phyloP scores from a whole-genome alignment of 331 rosid genomes.

The Malus hybrid region DNA sequence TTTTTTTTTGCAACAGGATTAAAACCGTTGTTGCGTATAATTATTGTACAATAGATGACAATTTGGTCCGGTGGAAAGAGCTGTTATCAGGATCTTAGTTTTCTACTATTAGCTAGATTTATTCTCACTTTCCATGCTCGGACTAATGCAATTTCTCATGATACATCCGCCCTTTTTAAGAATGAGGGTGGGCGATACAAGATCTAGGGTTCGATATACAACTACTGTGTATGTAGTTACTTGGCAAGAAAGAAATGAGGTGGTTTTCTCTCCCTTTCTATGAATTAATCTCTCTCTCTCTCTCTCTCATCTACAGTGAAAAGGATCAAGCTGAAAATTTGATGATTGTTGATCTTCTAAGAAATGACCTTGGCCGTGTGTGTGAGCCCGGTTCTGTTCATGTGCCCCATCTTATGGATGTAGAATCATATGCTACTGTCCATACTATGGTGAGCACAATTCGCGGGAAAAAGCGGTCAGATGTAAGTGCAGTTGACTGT shows the following conservation, averaged over 20 bases:
- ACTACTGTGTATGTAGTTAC: background rate
- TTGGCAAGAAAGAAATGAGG: background rate
- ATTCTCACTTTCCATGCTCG: background rate
- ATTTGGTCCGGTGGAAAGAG: background rate
- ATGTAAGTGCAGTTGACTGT: constrained; percentile 60
- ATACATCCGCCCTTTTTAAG: background rate
- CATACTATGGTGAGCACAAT: constrained; percentile 98
- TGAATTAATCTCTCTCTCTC: background rate
- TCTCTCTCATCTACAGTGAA: constrained; percentile 39
- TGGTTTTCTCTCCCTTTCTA: background rate
- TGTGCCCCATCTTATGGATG: constrained; percentile 86
- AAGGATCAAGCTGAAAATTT: constrained; percentile 96
- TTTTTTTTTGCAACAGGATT: background rate
- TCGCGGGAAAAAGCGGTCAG: constrained; percentile 64
- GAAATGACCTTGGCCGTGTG: constrained; percentile 97
- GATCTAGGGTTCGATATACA: background rate
- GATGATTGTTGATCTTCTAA: constrained; percentile 95
- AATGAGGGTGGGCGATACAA: background rate
- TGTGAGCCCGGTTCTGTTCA: constrained; percentile 96
- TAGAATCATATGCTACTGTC: constrained; percentile 91
- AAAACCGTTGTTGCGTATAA: background rate
- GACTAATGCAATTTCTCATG: background rate
- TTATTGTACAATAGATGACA: background rate
- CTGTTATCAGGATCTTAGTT: background rate
- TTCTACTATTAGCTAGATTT: background rate